Percentiles rank a stretch among this genome's conserved stretches.
Conservation (phyloP, 2,329 filamentous ascomycete species). For the Exophiala sp. region DNA sequence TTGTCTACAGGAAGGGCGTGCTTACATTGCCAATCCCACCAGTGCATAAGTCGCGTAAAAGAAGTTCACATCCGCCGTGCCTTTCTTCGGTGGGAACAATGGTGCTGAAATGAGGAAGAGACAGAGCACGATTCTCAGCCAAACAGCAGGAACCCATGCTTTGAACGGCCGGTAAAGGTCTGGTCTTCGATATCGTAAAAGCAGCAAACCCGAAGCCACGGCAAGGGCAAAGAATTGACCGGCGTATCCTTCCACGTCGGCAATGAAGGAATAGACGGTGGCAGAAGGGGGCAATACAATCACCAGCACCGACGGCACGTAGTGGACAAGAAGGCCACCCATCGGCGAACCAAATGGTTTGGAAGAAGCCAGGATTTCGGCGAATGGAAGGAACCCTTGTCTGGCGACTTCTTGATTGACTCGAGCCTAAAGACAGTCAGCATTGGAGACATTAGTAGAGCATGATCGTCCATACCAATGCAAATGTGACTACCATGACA, state of each 20-base stretch:
- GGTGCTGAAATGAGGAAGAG: constrained; percentile 54
- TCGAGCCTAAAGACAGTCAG: constrained; percentile 46
- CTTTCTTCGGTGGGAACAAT: constrained; percentile 53
- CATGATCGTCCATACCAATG: constrained; percentile 47
- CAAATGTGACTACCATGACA: constrained; percentile 66
- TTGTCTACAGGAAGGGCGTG: not conserved
- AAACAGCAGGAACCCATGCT: constrained; percentile 57
- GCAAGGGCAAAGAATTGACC: constrained; percentile 56
- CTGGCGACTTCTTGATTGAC: constrained; percentile 67
- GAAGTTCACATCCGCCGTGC: constrained; percentile 42
- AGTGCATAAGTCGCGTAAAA: constrained; percentile 51
- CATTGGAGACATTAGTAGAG: too few species aligned
- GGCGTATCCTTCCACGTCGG: constrained; percentile 65
- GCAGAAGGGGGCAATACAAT: constrained; percentile 59
- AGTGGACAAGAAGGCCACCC: constrained; percentile 63
- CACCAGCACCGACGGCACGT: constrained; percentile 61
- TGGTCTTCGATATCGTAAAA: constrained; percentile 55
- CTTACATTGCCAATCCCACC: constrained; percentile 44
- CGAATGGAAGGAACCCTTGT: constrained; percentile 63
- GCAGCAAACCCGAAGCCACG: constrained; percentile 53
- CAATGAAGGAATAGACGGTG: constrained; percentile 65
- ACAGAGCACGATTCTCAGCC: constrained; percentile 51
- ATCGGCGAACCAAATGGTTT: constrained; percentile 62
- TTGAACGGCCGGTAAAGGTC: constrained; percentile 59
- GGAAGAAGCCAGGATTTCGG: constrained; percentile 56